A percentile compares a stretch with the other conserved stretches of the same genome.
phyloP scores from a whole-genome alignment of 352 stramenopile genomes.

The Plasmopara viticola region DNA sequence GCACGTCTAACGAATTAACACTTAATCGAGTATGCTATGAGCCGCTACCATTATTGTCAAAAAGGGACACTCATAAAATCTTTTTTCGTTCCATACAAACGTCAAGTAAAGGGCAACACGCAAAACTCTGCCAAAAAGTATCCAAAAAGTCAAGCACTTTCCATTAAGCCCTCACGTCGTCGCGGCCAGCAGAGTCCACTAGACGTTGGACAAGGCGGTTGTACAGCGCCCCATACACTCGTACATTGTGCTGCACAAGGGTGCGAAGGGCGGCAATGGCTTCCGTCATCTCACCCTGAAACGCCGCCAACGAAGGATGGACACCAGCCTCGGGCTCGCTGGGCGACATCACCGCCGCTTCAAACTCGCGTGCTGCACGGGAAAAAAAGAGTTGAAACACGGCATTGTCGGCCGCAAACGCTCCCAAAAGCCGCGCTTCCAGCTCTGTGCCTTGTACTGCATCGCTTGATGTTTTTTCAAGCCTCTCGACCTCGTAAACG shows the following conservation, averaged over 20 bases:
- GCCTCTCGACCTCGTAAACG: constrained; percentile 24
- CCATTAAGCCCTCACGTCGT: no score
- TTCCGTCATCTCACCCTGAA: constrained; percentile 36
- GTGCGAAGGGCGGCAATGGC: constrained; percentile 26
- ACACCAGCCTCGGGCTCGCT: constrained; percentile 17
- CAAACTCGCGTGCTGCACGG: constrained; percentile 30
- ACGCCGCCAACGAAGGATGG: constrained; percentile 46
- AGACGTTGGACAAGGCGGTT: constrained; percentile 50
- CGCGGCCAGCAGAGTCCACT: constrained; percentile 7
- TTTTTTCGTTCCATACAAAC: no score
- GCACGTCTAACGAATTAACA: constrained; percentile 26
- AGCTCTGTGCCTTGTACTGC: constrained; percentile 26
- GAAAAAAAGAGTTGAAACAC: constrained; percentile 56
- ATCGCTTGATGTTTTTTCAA: constrained; percentile 15
- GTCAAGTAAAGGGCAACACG: no score
- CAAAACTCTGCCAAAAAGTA: no score
- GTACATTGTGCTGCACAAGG: constrained; percentile 66
- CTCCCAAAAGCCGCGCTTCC: constrained; percentile 33
- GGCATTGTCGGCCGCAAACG: constrained; percentile 41
- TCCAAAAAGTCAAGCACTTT: no score
- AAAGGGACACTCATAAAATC: no score
- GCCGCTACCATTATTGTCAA: no score
- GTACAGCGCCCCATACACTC: constrained; percentile 56
- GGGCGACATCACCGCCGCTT: constrained; percentile 19
- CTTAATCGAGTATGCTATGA: background rate